Evolutionary conservation across 2,329 filamentous ascomycete species (phyloP).

Genomic region (Trichoderma breve): DNA sequence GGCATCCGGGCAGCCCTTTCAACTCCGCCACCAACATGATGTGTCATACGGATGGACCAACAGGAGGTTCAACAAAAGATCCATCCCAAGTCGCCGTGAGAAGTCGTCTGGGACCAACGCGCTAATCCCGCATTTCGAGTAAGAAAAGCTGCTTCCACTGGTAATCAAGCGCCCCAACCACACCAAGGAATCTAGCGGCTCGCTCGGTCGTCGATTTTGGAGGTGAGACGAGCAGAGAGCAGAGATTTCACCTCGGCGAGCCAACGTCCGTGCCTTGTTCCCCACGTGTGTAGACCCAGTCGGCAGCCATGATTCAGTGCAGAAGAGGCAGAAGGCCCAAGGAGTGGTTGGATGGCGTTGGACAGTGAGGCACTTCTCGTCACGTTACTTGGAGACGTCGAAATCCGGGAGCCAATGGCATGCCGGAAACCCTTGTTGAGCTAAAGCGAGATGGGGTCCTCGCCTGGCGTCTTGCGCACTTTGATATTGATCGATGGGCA

Average conservation of each 20-base stretch:
- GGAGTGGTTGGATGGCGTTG: constrained; percentile 1
- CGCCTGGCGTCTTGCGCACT: neutral
- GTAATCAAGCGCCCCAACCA: constrained; percentile 12
- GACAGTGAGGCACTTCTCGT: constrained; percentile 22
- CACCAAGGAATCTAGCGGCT: constrained; percentile 9
- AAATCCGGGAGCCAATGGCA: constrained; percentile 36
- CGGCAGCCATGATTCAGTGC: constrained; percentile 6
- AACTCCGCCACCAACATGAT: neutral
- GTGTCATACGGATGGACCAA: constrained; percentile 16
- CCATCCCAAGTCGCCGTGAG: neutral
- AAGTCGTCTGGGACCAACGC: constrained; percentile 23
- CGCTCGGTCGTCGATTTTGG: neutral
- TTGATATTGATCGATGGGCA: constrained; percentile 4
- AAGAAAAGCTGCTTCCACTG: neutral
- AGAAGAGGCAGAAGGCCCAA: neutral
- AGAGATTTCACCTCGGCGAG: constrained; percentile 5
- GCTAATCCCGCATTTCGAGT: constrained; percentile 32
- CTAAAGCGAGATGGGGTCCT: constrained; percentile 21
- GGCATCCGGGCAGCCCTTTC: neutral
- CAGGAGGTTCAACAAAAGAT: constrained; percentile 3
- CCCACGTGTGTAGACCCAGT: neutral
- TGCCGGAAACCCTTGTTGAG: constrained; percentile 32
- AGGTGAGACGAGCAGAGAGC: constrained; percentile 7
- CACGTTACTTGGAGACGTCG: constrained; percentile 35
- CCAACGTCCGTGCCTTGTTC: neutral